Evolutionary conservation across 306 rosid genomes (phyloP).

Genomic region (Casuarina glauca): DNA sequence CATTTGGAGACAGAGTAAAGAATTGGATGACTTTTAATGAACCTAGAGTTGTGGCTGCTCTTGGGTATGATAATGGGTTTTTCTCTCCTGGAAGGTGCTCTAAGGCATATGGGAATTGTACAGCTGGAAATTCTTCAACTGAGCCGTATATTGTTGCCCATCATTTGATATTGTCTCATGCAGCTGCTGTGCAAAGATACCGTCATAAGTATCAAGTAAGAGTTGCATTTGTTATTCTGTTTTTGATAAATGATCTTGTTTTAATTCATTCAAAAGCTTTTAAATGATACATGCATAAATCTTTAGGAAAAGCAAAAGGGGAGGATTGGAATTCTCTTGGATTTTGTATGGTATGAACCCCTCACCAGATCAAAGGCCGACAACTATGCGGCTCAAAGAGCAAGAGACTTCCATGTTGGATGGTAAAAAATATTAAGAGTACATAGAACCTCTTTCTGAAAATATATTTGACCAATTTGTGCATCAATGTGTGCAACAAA

Average conservation of each 20-base stretch:
- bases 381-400: conserved; percentile 88
- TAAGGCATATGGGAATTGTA: conserved; percentile 75
- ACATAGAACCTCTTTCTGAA: neutral
- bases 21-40: conserved; percentile 96
- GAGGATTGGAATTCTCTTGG: conserved; percentile 77
- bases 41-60: conserved; percentile 87
- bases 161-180: conserved; percentile 79
- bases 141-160: conserved; percentile 90
- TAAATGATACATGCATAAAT: conserved; percentile 21
- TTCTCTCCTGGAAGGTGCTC: conserved; percentile 93
- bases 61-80: conserved; percentile 85
- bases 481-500: no score
- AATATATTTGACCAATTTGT: no score
- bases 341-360: conserved; percentile 91
- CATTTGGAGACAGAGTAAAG: conserved; percentile 88
- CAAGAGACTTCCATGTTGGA: conserved; percentile 91
- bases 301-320: conserved; percentile 73
- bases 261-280: neutral
- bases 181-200: conserved; percentile 84
- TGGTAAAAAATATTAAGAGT: conserved; percentile 51
- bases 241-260: neutral
- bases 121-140: conserved; percentile 75
- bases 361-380: conserved; percentile 87
- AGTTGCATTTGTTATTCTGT: neutral
- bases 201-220: conserved; percentile 71